Base-by-base conservation (phyloP, 495 filamentous ascomycete species). In the Penicillium herquei region DNA sequence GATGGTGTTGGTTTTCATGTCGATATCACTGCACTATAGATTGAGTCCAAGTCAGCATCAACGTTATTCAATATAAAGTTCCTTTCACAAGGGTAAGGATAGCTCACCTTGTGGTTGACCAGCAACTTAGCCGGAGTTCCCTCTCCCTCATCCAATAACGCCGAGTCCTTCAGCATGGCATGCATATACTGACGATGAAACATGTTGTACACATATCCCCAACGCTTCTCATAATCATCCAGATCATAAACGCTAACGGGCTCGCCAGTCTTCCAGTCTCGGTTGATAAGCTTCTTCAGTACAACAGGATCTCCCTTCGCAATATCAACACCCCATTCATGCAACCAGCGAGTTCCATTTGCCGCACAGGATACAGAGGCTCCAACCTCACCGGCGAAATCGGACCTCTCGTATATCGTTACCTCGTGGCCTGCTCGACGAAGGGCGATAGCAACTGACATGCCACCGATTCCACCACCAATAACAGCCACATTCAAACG, bases 391-490 rank as follows among this genome's bases (percentile, higher is more conserved):
- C 74, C 74, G 7, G 65, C 70, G 26, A 68, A 78, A 56, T 78
- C 73, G 4, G 68, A 62, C 30, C 64, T 68, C 41, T 78, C 74
- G 51, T 78, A 74, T 46, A 74, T 76, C 12, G 72, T 78, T 12
- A 89, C 86, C 4, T 70, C 59, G 61, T 88, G 85, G 35, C 86
- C 87, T n/a, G 84, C 79, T 21, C 87, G 80, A 10, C 78, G 76
- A 26, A 84, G 73, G 9, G 85, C 73, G 56, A 89, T 86, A 1
- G 85, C 84, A 2, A 81, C 80, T 9, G 81, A 80, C 44, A 91
- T 74, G 7, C 87, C 87, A n/a, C 84, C 84, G 33, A 90, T 81
- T 14, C 87, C 87, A 7, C 84, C 87, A 14, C 87, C 87, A 17
- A 87, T 73, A 3, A 90, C 75, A 31, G 82, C 75, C 48, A 85